Conservation (phyloP, 2,329 filamentous ascomycete genomes). For the Aspergillus sp. region DNA sequence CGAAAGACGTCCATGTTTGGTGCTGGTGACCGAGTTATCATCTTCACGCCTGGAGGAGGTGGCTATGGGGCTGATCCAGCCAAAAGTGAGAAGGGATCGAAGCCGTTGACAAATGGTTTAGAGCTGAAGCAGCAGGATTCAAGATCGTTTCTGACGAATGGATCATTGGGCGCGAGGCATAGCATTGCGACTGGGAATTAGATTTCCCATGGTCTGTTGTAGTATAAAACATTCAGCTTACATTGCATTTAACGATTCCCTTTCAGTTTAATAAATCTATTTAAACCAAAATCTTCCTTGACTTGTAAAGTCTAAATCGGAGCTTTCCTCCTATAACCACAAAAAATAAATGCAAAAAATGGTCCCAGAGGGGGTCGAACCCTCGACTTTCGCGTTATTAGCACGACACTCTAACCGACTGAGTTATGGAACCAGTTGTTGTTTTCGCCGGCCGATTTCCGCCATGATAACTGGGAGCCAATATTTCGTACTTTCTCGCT, state of each 20-base stretch:
- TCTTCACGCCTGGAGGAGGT: conserved; percentile 53
- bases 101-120: not conserved
- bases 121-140: conserved; percentile 4
- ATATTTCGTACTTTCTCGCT: too few relatives aligned
- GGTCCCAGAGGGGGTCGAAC: not conserved
- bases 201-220: not conserved
- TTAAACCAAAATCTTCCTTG: not conserved
- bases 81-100: not conserved
- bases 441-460: not conserved
- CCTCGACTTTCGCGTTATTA: not conserved
- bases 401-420: not conserved
- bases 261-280: not conserved
- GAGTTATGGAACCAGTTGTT: not conserved
- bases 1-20: conserved; percentile 65
- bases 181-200: conserved; percentile 12
- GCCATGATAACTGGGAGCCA: not conserved
- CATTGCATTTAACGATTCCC: not conserved
- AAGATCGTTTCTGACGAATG: conserved; percentile 11
- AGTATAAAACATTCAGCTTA: too few relatives aligned
- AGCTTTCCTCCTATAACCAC: not conserved
- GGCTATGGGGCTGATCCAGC: conserved; percentile 18
- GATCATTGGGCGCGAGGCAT: conserved; percentile 9
- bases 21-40: conserved; percentile 60
- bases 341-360: not conserved
- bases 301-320: not conserved